Base-by-base conservation (phyloP, 1,284 basidiomycete genomes). In the Sanghuangporus weigelae region DNA sequence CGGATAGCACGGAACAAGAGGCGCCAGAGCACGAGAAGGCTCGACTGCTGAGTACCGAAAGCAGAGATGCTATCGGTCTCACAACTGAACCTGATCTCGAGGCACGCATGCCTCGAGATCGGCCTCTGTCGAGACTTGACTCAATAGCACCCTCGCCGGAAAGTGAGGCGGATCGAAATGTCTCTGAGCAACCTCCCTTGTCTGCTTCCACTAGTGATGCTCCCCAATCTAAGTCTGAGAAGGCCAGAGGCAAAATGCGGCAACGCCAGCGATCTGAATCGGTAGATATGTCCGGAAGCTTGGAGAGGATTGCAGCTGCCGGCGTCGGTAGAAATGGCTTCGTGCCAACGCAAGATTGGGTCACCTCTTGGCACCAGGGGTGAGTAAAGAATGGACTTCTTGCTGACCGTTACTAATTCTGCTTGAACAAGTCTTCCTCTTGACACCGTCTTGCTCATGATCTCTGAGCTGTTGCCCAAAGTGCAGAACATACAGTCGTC, bases 291-390 rank as follows among this genome's bases (percentile, higher is more conserved):
- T 80, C 78, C 68, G 73, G 77, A 44, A 84, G 84, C 66, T 75
- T 89, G 55, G 87, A 92, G 68, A 80, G 83, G 57, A 74, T 87
- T 35, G 85, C 87, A 14, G 79, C 83, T 35, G 79, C 80, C 7
- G 87, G 86, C 7, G 82, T 94, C 21, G 93, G 93, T 21, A 81
- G 90, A 66, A 95, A 93, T 72, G 93, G 93, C 1, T 98, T 96
- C 74, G 81, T 95, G 3, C 94, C 95, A 7, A 96, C 93, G 1
- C 92, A 96, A 72, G 93, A 93, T 83, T 98, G 95, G 94, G 93
- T 93, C 64, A 84, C 89, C 42, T 93, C 91, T 1, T 94, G 92
- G 92, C 88, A 93, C 66, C 87, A 91, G 80, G 92, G 92, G 91
- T 90, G 68, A 70, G 81, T 67, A 46, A 19, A 40, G 26, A 38